Evolutionary conservation across 345 rosid genomes (phyloP), one percentile per base, ranked within the genome.

Genomic region (Heritiera littoralis): DNA sequence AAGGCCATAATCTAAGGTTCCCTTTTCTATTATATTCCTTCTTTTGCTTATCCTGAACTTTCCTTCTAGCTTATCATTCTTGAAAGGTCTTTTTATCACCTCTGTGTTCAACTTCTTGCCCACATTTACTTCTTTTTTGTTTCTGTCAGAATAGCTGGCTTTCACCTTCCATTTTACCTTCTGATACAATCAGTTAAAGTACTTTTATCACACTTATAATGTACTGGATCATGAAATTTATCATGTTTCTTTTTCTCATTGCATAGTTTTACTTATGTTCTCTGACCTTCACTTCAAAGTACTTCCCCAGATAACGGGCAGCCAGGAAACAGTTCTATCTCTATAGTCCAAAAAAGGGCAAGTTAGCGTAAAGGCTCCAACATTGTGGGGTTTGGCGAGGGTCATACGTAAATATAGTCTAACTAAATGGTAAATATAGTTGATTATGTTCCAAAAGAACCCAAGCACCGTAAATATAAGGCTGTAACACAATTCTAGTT

Each of bases 61-160:
- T 23, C 11, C 74, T 48, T 69, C 3, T 14, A 70, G 18, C 74
- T 70, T 70, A 70, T 48, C 20, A 70, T 28, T 70, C 73, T 68
- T 20, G 5, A 5, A 2, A 20, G 49, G 45, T n/a, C 15, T 45
- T 45, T 66, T 46, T 45, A 45, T 20, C 54, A 68, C 32, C 35
- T 35, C 38, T 43, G 56, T 12, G 10, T 23, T 71, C 74, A 71
- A 71, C 74, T 71, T 71, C 41, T 40, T 14, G 58, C 18, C 74
- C 58, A 48, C 23, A 70, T 49, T 49, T 70, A 49, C 74, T 49
- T 70, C 23, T 17, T 15, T 54, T 54, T 54, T 4, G 11, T 51
- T 14, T 13, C 17, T 15, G 59, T 54, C 59, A 54, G 20, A 17
- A 54, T 54, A 54, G 5, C 17, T 5, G 20, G 59, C 3, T 15